Percentiles rank a stretch among this genome's conserved stretches.
These are phyloP conservation scores for Paralagenidium karlingii DNA, from an alignment of 352 stramenopile genomes.

Conservation along the genomic window DNA sequence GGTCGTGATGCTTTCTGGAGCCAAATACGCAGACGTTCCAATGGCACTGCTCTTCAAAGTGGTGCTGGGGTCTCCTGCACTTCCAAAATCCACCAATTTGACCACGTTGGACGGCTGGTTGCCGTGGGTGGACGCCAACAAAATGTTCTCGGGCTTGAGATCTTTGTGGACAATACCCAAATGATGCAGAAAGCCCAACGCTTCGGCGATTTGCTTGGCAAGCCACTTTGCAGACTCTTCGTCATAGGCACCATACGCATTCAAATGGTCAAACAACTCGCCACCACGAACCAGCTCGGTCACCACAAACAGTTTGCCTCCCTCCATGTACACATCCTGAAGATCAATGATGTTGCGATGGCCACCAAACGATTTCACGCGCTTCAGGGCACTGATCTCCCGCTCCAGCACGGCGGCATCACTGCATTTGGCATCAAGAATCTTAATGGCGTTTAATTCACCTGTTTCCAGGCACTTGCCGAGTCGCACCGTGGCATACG, in stretches of 20 bases:
- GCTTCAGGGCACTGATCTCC: constrained; percentile 54
- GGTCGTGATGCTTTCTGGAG: constrained; percentile 43
- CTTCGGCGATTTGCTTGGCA: constrained; percentile 41
- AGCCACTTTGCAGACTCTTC: constrained; percentile 36
- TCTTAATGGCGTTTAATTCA: constrained; percentile 62
- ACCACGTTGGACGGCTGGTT: constrained; percentile 20
- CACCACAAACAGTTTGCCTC: constrained; percentile 69
- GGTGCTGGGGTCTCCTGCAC: constrained; percentile 31
- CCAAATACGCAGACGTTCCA: constrained; percentile 54
- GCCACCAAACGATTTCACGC: constrained; percentile 57
- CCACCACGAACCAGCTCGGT: constrained; percentile 80
- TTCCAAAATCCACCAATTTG: constrained; percentile 74
- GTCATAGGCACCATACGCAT: constrained; percentile 39
- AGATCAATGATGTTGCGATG: constrained; percentile 82
- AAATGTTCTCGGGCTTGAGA: constrained; percentile 75
- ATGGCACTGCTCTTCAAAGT: constrained; percentile 33
- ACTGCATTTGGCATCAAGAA: constrained; percentile 26
- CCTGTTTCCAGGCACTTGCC: constrained; percentile 55
- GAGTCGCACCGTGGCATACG: constrained; percentile 56
- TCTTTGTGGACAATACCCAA: constrained; percentile 72
- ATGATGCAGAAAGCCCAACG: constrained; percentile 50
- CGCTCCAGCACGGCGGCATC: constrained; percentile 46
- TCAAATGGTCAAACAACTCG: constrained; percentile 86
- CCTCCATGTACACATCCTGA: constrained; percentile 70
- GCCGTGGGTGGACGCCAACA: constrained; percentile 21